phyloP scores from a whole-genome alignment of 176 grass and related monocot species.

The Canna indica region DNA sequence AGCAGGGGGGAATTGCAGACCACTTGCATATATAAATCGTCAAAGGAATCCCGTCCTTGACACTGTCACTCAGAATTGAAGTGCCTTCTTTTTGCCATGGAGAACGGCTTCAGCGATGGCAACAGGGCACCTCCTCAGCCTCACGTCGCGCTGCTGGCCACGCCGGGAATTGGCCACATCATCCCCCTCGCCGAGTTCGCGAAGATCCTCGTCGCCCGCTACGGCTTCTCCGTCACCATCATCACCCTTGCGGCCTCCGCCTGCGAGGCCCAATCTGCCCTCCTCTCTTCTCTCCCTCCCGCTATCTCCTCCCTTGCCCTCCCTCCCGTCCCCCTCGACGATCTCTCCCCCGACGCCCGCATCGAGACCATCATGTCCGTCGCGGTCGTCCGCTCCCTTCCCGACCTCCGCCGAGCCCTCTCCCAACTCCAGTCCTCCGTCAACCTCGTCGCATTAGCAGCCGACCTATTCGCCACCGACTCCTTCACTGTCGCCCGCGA shows the following conservation, averaged over 20 bases:
- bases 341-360: slow-evolving; percentile 22
- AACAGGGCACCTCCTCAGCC: background rate
- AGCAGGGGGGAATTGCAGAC: no score
- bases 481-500: slow-evolving; percentile 25
- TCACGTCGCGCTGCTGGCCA: slow-evolving; percentile 41
- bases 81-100: slow-evolving; percentile 19
- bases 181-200: slow-evolving; percentile 56
- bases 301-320: slow-evolving; percentile 22
- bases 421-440: background rate
- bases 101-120: background rate
- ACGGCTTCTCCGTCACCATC: slow-evolving; percentile 47
- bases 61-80: no score
- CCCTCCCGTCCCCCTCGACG: slow-evolving; percentile 1
- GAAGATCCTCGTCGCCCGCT: slow-evolving; percentile 32
- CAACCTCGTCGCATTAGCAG: slow-evolving; percentile 36
- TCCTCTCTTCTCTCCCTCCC: slow-evolving; percentile 17
- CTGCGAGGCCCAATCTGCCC: slow-evolving; percentile 23
- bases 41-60: no score
- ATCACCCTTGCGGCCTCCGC: slow-evolving; percentile 34
- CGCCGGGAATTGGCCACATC: slow-evolving; percentile 63
- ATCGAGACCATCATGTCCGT: slow-evolving; percentile 47
- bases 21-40: no score
- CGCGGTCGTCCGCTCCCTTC: background rate
- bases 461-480: slow-evolving; percentile 34
- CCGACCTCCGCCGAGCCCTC: background rate